Percentiles rank a stretch among this genome's conserved stretches.
phyloP scores from a whole-genome alignment of 78 protist genomes.

The slime mould (Dictyostelium discoideum) region dicty_2.7 NC_007089.4:4272001-4272500 shows the following conservation, averaged over 20 bases:
- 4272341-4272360: not conserved
- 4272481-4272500: not conserved
- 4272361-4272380: not conserved
- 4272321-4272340: not conserved
- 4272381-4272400: not conserved
- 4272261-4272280: not conserved
- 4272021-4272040: not conserved
- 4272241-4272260: not conserved
- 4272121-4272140: not conserved
- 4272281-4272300: not conserved
- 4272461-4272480: not conserved
- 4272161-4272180: not conserved
- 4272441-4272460: not conserved
- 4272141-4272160: not conserved
- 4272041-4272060: not conserved
- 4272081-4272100: not conserved
- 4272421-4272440: not conserved
- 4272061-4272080: constrained; percentile 1
- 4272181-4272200: not conserved
- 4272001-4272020: not conserved
- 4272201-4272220: not conserved
- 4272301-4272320: not conserved
- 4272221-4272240: not conserved
- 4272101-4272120: not conserved
- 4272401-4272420: not conserved